Conservation (phyloP, 116 monocot species). For the Posidonia oceanica region DNA sequence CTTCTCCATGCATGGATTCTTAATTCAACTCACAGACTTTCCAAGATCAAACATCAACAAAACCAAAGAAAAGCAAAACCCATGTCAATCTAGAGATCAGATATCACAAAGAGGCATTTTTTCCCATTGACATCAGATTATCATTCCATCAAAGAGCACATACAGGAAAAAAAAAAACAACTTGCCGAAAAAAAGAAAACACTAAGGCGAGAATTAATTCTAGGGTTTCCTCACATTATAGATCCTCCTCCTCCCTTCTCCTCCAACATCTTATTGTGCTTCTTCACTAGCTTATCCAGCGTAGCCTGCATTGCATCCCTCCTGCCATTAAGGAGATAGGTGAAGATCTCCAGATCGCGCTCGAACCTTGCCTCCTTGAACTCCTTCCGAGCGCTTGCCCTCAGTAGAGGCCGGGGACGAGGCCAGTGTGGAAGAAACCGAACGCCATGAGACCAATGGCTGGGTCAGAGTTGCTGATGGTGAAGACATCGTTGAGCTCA, state of each 20-base stretch:
- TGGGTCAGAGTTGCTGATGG: conserved; percentile 77
- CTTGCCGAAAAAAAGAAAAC: no score
- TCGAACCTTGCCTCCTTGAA: no score
- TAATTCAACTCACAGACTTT: no score
- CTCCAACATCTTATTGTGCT: conserved; percentile 34
- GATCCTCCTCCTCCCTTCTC: conserved; percentile 9
- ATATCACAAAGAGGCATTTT: no score
- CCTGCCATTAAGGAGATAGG: conserved; percentile 76
- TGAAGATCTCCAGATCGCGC: conserved; percentile 48
- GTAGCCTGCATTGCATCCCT: conserved; percentile 78
- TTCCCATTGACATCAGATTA: no score
- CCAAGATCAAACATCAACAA: no score
- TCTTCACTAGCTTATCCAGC: conserved; percentile 79
- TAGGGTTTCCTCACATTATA: neutral
- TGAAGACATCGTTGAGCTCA: conserved; percentile 98
- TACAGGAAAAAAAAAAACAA: no score
- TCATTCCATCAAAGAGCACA: neutral
- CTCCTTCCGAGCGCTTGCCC: conserved; percentile 52
- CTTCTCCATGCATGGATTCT: no score
- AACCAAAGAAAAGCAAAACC: no score
- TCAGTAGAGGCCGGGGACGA: conserved; percentile 86
- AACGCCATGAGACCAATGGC: no score
- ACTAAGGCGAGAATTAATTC: no score
- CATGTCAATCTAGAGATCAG: no score
- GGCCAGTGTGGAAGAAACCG: conserved; percentile 77